Evolutionary conservation across 1,284 basidiomycete genomes (phyloP).

Genomic region (Moesziomyces sp.): DNA sequence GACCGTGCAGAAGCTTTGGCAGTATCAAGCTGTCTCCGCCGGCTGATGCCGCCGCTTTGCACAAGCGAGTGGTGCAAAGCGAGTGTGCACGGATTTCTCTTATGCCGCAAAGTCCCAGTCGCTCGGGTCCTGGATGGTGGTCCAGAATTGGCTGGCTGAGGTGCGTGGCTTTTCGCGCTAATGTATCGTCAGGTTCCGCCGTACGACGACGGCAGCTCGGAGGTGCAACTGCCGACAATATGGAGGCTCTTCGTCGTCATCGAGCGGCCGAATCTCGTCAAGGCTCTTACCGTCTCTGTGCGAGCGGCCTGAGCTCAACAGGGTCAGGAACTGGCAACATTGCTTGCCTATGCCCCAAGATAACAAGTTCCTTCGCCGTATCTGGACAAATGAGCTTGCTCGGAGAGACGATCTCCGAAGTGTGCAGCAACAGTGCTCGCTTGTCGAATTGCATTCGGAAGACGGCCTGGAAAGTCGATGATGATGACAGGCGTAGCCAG

Average conservation of each 20-base stretch:
- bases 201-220: slow-evolving; percentile 4
- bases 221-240: slow-evolving; percentile 6
- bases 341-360: not conserved
- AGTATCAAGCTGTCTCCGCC: not conserved
- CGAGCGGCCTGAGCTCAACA: not conserved
- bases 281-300: not conserved
- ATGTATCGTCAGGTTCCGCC: slow-evolving; percentile 11
- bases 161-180: slow-evolving; percentile 9
- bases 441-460: not conserved
- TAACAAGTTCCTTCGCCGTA: not conserved
- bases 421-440: not conserved
- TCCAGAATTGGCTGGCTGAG: not conserved
- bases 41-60: not conserved
- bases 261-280: not conserved
- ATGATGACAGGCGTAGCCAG: not conserved
- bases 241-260: not conserved
- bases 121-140: slow-evolving; percentile 1
- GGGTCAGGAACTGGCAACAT: not conserved
- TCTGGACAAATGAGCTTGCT: not conserved
- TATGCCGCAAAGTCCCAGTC: not conserved
- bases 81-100: not conserved
- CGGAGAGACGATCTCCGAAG: not conserved
- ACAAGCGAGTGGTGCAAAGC: not conserved
- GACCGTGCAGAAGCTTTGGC: not conserved
- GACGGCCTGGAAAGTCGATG: not conserved